Evolutionary conservation across 208 protist species (phyloP).

Genomic region (Trichomonas tenax): DNA sequence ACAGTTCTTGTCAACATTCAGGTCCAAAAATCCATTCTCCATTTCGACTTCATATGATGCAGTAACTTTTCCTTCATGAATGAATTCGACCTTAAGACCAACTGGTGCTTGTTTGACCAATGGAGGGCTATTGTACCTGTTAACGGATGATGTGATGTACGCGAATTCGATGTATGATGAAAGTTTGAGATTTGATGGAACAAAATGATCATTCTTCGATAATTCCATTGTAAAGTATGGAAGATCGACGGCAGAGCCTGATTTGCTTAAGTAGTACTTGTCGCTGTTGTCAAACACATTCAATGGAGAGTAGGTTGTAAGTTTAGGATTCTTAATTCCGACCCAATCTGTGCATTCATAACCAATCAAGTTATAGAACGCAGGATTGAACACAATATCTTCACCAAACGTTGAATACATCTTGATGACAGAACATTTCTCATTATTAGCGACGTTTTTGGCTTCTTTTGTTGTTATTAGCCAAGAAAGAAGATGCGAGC

Average conservation of each 20-base stretch:
- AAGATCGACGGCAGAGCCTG: not conserved
- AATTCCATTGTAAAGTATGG: not conserved
- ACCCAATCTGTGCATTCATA: not conserved
- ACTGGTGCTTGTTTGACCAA: not conserved
- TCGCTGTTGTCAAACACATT: not conserved
- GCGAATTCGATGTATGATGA: not conserved
- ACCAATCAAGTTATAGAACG: not conserved
- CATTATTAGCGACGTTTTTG: not conserved
- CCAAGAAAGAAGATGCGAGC: not conserved
- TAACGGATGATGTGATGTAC: too few species aligned
- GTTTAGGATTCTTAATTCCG: not conserved
- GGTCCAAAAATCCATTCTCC: not conserved
- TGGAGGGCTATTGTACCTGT: not conserved
- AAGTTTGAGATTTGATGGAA: not conserved
- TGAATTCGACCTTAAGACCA: not conserved
- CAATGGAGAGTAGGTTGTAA: not conserved
- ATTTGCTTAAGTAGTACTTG: not conserved
- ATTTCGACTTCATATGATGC: not conserved
- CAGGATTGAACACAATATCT: not conserved
- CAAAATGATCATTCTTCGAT: not conserved
- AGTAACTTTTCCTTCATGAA: not conserved
- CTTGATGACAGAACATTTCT: not conserved
- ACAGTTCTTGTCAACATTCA: not conserved
- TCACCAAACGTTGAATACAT: not conserved
- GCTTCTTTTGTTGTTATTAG: not conserved